A percentile compares a stretch with the other conserved stretches of the same genome.
Conservation (phyloP, 148 eudicot species). For the Rhododendron simsii region DNA sequence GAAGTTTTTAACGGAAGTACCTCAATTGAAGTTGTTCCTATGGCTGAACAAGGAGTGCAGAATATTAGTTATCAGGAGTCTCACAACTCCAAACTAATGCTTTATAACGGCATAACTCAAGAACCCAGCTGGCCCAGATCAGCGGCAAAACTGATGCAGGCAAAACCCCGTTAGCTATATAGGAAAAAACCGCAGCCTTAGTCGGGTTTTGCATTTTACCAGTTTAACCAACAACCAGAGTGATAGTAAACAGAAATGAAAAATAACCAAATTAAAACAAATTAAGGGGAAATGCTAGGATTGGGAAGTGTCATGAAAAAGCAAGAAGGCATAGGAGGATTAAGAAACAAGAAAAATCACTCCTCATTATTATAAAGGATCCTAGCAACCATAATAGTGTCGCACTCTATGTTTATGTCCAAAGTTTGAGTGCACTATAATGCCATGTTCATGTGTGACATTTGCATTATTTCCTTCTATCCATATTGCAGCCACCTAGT, state of each 20-base stretch:
- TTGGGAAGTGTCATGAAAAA: background rate
- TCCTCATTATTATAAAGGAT: background rate
- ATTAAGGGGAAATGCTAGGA: background rate
- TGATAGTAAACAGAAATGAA: background rate
- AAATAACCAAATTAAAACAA: background rate
- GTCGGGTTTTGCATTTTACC: background rate
- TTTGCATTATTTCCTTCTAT: too few species aligned
- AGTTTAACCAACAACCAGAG: background rate
- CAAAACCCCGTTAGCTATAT: background rate
- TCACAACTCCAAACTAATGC: background rate
- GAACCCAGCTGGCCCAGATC: background rate
- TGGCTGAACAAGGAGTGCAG: background rate
- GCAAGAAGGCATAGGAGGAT: background rate
- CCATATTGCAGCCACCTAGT: too few species aligned
- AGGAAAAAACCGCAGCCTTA: background rate
- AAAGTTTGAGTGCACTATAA: too few species aligned
- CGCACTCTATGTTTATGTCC: too few species aligned
- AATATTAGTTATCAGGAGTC: background rate
- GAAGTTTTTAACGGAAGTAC: background rate
- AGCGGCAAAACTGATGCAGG: background rate
- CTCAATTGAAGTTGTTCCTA: background rate
- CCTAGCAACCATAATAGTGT: background rate
- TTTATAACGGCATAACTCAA: background rate
- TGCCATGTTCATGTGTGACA: too few species aligned
- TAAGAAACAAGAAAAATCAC: background rate